phyloP scores from a whole-genome alignment of 768 basidiomycete species.

The Agaricus subrufescens region DNA sequence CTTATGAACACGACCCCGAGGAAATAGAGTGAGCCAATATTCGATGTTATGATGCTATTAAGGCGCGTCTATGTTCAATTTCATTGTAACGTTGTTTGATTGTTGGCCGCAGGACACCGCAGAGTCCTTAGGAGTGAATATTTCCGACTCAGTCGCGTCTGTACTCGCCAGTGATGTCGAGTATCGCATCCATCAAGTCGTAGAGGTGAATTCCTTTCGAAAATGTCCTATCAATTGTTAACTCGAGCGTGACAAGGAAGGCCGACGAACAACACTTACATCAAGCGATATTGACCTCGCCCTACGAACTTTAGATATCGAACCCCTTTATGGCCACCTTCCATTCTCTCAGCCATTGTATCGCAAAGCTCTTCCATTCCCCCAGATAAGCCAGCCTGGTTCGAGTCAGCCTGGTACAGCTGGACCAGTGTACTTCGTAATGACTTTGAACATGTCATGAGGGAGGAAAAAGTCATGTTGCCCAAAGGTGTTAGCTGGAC shows the following conservation, averaged over 20 bases:
- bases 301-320: constrained; percentile 90
- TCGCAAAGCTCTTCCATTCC: constrained; percentile 53
- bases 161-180: constrained; percentile 94
- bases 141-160: constrained; percentile 77
- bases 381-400: constrained; percentile 21
- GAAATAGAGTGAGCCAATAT: too few relatives aligned
- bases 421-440: constrained; percentile 89
- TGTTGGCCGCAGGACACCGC: constrained; percentile 70
- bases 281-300: constrained; percentile 93
- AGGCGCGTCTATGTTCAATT: constrained; percentile 35
- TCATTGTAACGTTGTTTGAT: background rate
- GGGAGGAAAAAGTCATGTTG: constrained; percentile 79
- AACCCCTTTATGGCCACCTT: constrained; percentile 88
- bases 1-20: too few relatives aligned
- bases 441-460: constrained; percentile 87
- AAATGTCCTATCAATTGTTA: background rate
- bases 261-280: constrained; percentile 82
- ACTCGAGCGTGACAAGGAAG: constrained; percentile 55
- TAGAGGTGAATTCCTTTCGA: constrained; percentile 55
- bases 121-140: constrained; percentile 76
- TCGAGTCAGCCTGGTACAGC: constrained; percentile 30
- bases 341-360: constrained; percentile 59
- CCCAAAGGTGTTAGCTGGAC: constrained; percentile 83
- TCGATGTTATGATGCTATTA: constrained; percentile 63
- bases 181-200: constrained; percentile 91